These are phyloP conservation scores for Hypoxylon rubiginosum DNA, from an alignment of 2,329 filamentous ascomycete genomes.

Conservation along the genomic window DNA sequence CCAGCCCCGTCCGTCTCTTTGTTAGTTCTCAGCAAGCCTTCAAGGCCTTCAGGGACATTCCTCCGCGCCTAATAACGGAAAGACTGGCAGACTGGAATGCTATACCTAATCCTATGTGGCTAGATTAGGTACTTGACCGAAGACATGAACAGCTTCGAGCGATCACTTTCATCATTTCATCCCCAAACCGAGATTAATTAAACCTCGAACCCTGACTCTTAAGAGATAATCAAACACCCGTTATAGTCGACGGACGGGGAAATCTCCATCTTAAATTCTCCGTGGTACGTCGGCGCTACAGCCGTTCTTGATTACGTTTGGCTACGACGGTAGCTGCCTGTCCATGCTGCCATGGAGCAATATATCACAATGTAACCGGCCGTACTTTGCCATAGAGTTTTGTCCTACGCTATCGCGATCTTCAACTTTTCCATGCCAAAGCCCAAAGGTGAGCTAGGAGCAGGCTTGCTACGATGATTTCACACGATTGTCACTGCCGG, in stretches of 20 bases:
- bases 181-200: conserved; percentile 25
- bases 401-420: conserved; percentile 12
- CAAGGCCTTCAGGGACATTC: conserved; percentile 11
- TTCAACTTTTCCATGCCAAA: conserved; percentile 16
- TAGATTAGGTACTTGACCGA: no score
- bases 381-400: conserved; percentile 3
- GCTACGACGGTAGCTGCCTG: conserved; percentile 23
- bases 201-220: conserved; percentile 12
- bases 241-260: conserved; percentile 30
- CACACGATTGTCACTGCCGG: conserved; percentile 12
- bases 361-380: conserved; percentile 38
- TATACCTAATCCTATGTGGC: no score
- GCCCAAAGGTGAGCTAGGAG: conserved; percentile 8
- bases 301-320: conserved; percentile 37
- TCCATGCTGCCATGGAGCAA: conserved; percentile 33
- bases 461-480: conserved; percentile 32
- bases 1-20: conserved; percentile 26
- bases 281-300: conserved; percentile 29
- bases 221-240: conserved; percentile 9
- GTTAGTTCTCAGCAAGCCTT: conserved; percentile 27
- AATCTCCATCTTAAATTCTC: conserved; percentile 25
- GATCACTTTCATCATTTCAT: conserved; percentile 31
- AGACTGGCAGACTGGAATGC: conserved; percentile 1
- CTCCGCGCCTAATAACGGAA: conserved; percentile 30
- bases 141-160: conserved; percentile 28